Conservation (phyloP, 371 early-diverging fungal genomes). For the Apophysomyces ossiformis region DNA sequence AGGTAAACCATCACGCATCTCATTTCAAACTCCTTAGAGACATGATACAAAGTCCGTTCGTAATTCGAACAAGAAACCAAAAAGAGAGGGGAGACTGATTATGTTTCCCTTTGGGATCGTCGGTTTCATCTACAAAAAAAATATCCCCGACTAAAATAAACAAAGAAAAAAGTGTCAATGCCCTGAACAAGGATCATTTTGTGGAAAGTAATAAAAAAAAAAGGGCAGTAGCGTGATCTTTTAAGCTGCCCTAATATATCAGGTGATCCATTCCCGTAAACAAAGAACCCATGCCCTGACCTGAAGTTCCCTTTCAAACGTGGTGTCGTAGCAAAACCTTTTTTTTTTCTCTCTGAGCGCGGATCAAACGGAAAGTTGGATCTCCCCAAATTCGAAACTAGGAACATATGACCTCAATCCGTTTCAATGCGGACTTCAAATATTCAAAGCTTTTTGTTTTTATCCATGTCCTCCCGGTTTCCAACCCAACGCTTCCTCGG, state of each 20-base stretch:
- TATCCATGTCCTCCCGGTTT: too few relatives aligned
- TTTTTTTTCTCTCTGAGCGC: background rate
- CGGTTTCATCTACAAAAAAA: background rate
- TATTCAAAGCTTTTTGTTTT: too few relatives aligned
- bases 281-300: background rate
- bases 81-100: background rate
- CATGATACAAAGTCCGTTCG: slow-evolving; percentile 4
- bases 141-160: slow-evolving; percentile 4
- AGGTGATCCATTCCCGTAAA: slow-evolving; percentile 1
- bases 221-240: slow-evolving; percentile 4
- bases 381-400: slow-evolving; percentile 8
- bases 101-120: background rate
- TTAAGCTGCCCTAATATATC: slow-evolving; percentile 4
- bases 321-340: too few relatives aligned
- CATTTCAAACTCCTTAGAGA: slow-evolving; percentile 3
- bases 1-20: slow-evolving; percentile 5
- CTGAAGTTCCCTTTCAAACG: too few relatives aligned
- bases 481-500: too few relatives aligned
- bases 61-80: background rate
- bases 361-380: slow-evolving; percentile 3
- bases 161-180: slow-evolving; percentile 7
- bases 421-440: slow-evolving; percentile 5
- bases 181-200: background rate
- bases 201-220: background rate
- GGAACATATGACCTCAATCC: background rate